phyloP scores from a whole-genome alignment of 371 early-diverging fungal genomes.

The Mortierella sp. region DNA sequence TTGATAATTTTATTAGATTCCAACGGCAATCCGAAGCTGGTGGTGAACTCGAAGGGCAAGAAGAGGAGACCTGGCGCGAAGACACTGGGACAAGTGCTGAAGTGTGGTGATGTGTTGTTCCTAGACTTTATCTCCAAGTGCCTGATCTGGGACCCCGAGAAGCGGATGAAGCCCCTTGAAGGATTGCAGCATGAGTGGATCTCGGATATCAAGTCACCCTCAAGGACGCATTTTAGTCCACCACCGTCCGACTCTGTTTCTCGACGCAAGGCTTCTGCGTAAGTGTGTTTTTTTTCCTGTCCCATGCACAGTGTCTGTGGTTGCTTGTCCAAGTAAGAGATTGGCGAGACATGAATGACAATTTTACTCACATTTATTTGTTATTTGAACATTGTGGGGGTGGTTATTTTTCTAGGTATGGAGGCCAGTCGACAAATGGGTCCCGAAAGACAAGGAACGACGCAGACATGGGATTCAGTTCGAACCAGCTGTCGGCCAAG shows the following conservation, averaged over 20 bases:
- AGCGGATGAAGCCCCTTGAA: slow-evolving; percentile 89
- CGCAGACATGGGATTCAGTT: not conserved
- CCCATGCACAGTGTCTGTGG: no score
- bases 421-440: slow-evolving; percentile 5
- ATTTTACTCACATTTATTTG: not conserved
- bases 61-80: slow-evolving; percentile 85
- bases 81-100: slow-evolving; percentile 77
- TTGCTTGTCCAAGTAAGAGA: no score
- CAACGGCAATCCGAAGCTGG: slow-evolving; percentile 75
- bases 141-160: slow-evolving; percentile 92
- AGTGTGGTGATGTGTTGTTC: slow-evolving; percentile 80
- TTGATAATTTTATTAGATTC: no score
- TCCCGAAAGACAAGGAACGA: slow-evolving; percentile 23
- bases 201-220: slow-evolving; percentile 44
- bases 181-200: slow-evolving; percentile 89
- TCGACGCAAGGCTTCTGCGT: slow-evolving; percentile 41
- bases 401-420: not conserved
- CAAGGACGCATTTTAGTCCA: not conserved
- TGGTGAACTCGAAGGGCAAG: slow-evolving; percentile 91
- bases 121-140: slow-evolving; percentile 89
- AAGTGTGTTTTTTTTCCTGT: no score
- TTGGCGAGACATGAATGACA: not conserved
- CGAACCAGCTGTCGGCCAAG: slow-evolving; percentile 17
- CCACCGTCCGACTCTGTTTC: slow-evolving; percentile 21
- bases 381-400: not conserved